These are phyloP conservation scores for Endoconidiophora laricicola DNA, from an alignment of 2,329 filamentous ascomycete species.

Conservation along the genomic window DNA sequence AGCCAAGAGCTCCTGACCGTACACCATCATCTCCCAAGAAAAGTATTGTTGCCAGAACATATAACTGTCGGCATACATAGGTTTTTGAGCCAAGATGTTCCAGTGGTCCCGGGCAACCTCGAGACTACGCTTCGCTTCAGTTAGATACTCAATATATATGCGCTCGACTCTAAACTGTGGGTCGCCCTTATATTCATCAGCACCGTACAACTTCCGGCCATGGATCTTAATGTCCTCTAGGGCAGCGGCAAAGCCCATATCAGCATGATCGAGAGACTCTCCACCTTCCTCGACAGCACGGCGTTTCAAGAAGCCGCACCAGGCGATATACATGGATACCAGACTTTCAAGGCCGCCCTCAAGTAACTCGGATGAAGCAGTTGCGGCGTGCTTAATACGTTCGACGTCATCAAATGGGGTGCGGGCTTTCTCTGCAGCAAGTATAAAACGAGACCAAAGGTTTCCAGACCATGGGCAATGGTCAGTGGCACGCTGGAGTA, in stretches of 20 bases:
- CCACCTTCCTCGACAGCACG: conserved; percentile 58
- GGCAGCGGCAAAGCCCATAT: conserved; percentile 73
- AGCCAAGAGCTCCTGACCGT: conserved; percentile 22
- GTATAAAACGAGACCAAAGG: conserved; percentile 78
- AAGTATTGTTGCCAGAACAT: conserved; percentile 94
- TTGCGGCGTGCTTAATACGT: conserved; percentile 81
- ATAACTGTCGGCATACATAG: conserved; percentile 56
- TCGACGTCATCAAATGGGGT: conserved; percentile 68
- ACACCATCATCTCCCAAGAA: conserved; percentile 68
- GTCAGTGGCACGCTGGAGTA: conserved; percentile 64
- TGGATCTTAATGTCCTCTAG: conserved; percentile 74
- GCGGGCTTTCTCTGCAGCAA: conserved; percentile 65
- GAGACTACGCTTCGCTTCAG: conserved; percentile 63
- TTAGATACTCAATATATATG: conserved; percentile 82
- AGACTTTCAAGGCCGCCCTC: conserved; percentile 75
- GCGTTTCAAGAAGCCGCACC: conserved; percentile 86
- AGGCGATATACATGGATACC: conserved; percentile 79
- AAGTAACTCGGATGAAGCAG: conserved; percentile 68
- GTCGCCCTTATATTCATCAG: conserved; percentile 63
- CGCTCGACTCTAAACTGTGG: conserved; percentile 76
- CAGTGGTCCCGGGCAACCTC: conserved; percentile 65
- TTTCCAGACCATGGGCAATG: conserved; percentile 89
- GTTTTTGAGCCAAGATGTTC: conserved; percentile 48
- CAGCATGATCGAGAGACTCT: conserved; percentile 75
- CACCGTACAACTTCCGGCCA: conserved; percentile 56